phyloP scores from a whole-genome alignment of 176 grass and related monocot species.

The Alopecurus myosuroides region DNA sequence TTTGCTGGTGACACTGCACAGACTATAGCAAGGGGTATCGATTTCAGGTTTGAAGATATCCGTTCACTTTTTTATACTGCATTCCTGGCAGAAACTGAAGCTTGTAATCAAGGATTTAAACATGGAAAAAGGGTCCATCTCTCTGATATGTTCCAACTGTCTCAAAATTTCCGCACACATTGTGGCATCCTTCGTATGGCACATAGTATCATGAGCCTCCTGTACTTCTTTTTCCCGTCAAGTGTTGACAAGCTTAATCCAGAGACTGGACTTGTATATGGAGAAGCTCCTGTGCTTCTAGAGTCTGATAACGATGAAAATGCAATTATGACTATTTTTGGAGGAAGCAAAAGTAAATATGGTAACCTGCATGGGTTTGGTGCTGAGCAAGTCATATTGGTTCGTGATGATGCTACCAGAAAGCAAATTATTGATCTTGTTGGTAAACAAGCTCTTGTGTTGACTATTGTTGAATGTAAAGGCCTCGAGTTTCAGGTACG shows the following conservation, averaged over 20 bases:
- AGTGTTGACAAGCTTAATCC: constrained; percentile 67
- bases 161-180: constrained; percentile 88
- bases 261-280: constrained; percentile 74
- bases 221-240: constrained; percentile 77
- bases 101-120: constrained; percentile 19
- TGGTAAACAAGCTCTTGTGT: constrained; percentile 74
- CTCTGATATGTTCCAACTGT: constrained; percentile 70
- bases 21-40: constrained; percentile 81
- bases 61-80: constrained; percentile 72
- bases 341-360: constrained; percentile 23
- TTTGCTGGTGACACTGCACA: constrained; percentile 93
- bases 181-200: constrained; percentile 65
- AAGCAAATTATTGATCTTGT: constrained; percentile 57
- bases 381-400: constrained; percentile 78
- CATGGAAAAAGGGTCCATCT: constrained; percentile 37
- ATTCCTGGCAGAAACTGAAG: constrained; percentile 41
- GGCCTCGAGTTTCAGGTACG: constrained; percentile 89
- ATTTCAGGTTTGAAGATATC: constrained; percentile 90
- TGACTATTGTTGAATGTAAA: constrained; percentile 89
- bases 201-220: constrained; percentile 70
- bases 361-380: constrained; percentile 52
- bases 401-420: constrained; percentile 60
- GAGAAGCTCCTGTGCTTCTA: constrained; percentile 76
- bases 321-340: constrained; percentile 87
- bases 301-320: constrained; percentile 71